Base-by-base conservation (phyloP, 2,329 filamentous ascomycete species). In the Pestalotiopsis sp. region DNA sequence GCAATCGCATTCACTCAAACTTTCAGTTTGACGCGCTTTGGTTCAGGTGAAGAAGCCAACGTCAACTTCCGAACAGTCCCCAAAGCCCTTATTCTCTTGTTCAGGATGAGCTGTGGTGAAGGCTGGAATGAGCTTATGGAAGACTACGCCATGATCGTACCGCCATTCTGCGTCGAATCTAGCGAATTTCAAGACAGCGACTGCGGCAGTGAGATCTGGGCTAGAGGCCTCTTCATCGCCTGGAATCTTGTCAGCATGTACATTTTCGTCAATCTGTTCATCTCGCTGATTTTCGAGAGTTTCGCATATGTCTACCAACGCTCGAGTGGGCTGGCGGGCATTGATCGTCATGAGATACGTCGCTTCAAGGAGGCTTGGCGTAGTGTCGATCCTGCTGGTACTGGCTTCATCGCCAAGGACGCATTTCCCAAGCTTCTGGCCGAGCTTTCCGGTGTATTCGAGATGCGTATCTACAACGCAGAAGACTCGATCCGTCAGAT, bases 211-310 rank as follows among this genome's bases (percentile, higher is more conserved):
- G 88, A 90, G 65, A 88, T 90, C 52, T 99, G 96, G 94, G 94
- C 96, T 7, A 88, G 94, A 65, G 89, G 91, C 41, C 85, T 99
- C 11, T 99, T 99, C 83, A 94, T 98, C 69, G 90, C 92, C 4
- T 99, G 96, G 96, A 99, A 99, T 83, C 95, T 99, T 75, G 88
- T 99, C 81, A 98, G 95, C 92, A 99, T 99, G 96, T 99, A 99
- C 82, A 97, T 99, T 76, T 99, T 99, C 77, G 95, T 98, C 77
- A 98, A 95, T 77, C 84, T 99, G 78, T 99, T 99, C 80, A 95
- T 99, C 69, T 99, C 96, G 63, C 90, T 99, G 79, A 99, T 99
- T 74, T 99, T 97, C 82, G 96, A 99, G 83, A 98, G 95, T 81
- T 99, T 99, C 86, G 97, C 94, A 79, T 99, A 99, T 77, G 96